Percentiles rank a stretch among this genome's conserved stretches.
These are phyloP conservation scores for Botryotinia narcissicola DNA, from an alignment of 2,329 filamentous ascomycete genomes.

Conservation along the genomic window DNA sequence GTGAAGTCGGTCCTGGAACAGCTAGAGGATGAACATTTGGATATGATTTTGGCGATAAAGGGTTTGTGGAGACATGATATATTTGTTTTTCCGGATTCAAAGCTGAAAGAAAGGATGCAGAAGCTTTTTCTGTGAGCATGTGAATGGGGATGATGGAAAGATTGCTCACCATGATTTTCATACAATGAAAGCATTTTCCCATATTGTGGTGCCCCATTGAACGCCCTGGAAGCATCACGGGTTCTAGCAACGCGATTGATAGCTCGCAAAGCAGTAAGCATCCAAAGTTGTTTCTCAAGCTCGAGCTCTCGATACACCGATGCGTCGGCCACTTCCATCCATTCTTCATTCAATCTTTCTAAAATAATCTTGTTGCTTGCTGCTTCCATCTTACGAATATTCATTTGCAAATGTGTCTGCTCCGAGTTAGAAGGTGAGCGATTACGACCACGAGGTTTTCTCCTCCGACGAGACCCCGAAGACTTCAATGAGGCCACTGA, in stretches of 20 bases:
- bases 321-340: slow-evolving; percentile 46
- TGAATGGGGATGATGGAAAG: background rate
- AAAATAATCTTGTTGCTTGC: slow-evolving; percentile 53
- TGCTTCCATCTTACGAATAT: slow-evolving; percentile 54
- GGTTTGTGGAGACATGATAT: slow-evolving; percentile 44
- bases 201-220: background rate
- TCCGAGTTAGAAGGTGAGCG: slow-evolving; percentile 24
- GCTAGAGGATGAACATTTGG: slow-evolving; percentile 38
- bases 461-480: slow-evolving; percentile 12
- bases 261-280: slow-evolving; percentile 55
- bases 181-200: slow-evolving; percentile 35
- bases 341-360: slow-evolving; percentile 53
- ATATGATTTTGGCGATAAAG: slow-evolving; percentile 40
- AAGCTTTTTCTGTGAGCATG: slow-evolving; percentile 26
- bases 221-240: background rate
- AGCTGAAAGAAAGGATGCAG: slow-evolving; percentile 37
- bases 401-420: slow-evolving; percentile 47
- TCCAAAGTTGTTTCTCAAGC: slow-evolving; percentile 58
- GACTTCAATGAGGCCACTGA: slow-evolving; percentile 16
- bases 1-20: slow-evolving; percentile 40
- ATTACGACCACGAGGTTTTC: slow-evolving; percentile 14
- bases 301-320: slow-evolving; percentile 51
- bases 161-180: slow-evolving; percentile 36
- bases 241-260: slow-evolving; percentile 10
- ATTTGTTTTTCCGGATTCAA: slow-evolving; percentile 41